Conservation (phyloP, 495 filamentous ascomycete genomes). For the Aspergillus avenaceus region DNA sequence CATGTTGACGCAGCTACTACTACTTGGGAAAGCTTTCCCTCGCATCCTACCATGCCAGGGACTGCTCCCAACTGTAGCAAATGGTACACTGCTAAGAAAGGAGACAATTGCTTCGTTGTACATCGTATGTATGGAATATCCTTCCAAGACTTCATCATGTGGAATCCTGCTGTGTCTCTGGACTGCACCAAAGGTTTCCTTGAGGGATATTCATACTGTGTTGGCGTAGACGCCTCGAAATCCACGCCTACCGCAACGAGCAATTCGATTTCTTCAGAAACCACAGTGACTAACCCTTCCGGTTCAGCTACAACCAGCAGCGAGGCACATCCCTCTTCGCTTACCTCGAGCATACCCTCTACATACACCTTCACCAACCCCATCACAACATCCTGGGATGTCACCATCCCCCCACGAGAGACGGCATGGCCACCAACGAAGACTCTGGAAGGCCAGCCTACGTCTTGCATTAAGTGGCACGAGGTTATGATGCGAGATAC, state of each 20-base stretch:
- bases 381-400: slow-evolving; percentile 5
- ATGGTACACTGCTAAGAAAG: slow-evolving; percentile 18
- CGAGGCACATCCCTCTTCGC: background rate
- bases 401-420: background rate
- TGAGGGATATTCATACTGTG: slow-evolving; percentile 12
- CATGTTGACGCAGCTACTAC: background rate
- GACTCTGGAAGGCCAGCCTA: slow-evolving; percentile 17
- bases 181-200: slow-evolving; percentile 15
- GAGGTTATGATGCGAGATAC: slow-evolving; percentile 13
- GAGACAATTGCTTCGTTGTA: slow-evolving; percentile 17
- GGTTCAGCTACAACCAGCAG: background rate
- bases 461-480: slow-evolving; percentile 16
- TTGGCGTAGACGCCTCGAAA: slow-evolving; percentile 5
- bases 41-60: slow-evolving; percentile 11
- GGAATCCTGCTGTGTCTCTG: slow-evolving; percentile 20
- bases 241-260: background rate
- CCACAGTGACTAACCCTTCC: background rate
- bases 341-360: background rate
- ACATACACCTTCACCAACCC: slow-evolving; percentile 8
- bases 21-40: slow-evolving; percentile 5
- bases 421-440: slow-evolving; percentile 16
- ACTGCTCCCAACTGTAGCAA: slow-evolving; percentile 13
- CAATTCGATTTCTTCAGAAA: background rate
- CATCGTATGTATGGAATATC: slow-evolving; percentile 7
- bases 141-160: slow-evolving; percentile 14